Evolutionary conservation across 768 basidiomycete species (phyloP).

Genomic region (Pulveroboletus sp.): DNA sequence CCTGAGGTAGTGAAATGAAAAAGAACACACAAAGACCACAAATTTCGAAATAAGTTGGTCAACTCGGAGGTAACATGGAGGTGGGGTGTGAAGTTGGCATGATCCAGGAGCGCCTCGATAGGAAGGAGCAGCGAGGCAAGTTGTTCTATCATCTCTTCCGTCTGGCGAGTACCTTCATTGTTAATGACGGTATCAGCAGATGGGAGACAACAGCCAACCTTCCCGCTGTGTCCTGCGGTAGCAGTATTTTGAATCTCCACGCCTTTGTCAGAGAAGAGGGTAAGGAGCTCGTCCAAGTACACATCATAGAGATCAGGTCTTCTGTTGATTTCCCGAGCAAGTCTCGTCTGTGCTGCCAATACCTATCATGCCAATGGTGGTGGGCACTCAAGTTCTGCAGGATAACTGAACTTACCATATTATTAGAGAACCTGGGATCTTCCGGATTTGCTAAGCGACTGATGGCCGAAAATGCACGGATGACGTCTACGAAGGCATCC

Average conservation of each 20-base stretch:
- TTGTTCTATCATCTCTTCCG: conserved; percentile 80
- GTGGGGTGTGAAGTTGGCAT: conserved; percentile 62
- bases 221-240: conserved; percentile 57
- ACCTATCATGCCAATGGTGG: conserved; percentile 42
- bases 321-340: conserved; percentile 72
- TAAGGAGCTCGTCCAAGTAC: conserved; percentile 81
- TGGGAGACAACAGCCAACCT: conserved; percentile 40
- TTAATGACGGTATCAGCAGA: conserved; percentile 4
- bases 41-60: conserved; percentile 77
- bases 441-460: conserved; percentile 85
- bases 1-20: conserved; percentile 64
- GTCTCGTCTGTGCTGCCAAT: conserved; percentile 83
- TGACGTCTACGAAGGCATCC: conserved; percentile 76
- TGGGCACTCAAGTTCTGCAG: neutral
- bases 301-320: conserved; percentile 73
- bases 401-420: conserved; percentile 55
- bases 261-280: conserved; percentile 86
- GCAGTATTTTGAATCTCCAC: conserved; percentile 83
- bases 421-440: conserved; percentile 83
- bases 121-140: conserved; percentile 85
- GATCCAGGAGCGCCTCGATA: conserved; percentile 80
- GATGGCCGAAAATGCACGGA: conserved; percentile 77
- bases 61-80: conserved; percentile 51
- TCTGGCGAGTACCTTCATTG: conserved; percentile 35
- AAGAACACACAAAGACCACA: conserved; percentile 91